A percentile compares a stretch with the other conserved stretches of the same genome.
Conservation (phyloP, 2,329 filamentous ascomycete species). For the Lasiodiplodia theobromae region DNA sequence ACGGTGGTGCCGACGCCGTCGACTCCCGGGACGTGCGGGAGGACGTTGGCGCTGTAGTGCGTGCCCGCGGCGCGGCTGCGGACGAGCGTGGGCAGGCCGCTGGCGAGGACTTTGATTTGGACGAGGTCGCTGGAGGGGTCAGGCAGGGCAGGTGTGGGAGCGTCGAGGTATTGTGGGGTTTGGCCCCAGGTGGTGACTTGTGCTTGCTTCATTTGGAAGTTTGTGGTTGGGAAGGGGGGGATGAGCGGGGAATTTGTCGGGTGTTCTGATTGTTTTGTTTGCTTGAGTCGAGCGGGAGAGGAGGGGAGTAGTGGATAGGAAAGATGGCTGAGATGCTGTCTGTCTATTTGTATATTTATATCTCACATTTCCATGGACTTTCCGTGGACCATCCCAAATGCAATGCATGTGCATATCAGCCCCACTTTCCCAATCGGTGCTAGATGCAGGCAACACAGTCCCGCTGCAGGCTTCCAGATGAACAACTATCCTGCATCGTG, state of each 20-base stretch:
- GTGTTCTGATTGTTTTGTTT: neutral
- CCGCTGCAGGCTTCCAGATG: neutral
- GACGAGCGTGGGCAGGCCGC: conserved; percentile 63
- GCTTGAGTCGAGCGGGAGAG: neutral
- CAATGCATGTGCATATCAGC: neutral
- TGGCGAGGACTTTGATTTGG: conserved; percentile 60
- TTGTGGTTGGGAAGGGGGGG: neutral
- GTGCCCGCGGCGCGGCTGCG: conserved; percentile 59
- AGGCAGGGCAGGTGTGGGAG: conserved; percentile 40
- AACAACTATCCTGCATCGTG: no score
- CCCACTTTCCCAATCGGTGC: neutral
- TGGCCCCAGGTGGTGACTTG: conserved; percentile 52
- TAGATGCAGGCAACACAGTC: no score
- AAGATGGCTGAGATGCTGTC: neutral
- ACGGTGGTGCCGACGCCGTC: conserved; percentile 60
- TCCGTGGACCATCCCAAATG: neutral
- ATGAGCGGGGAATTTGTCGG: neutral
- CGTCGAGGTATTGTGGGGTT: conserved; percentile 42
- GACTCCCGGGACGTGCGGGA: conserved; percentile 61
- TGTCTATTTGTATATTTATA: no score
- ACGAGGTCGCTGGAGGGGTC: conserved; percentile 49
- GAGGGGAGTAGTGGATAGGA: neutral
- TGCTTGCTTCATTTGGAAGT: conserved; percentile 47
- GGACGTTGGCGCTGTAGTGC: conserved; percentile 60
- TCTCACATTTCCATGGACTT: neutral